Base-by-base conservation (phyloP, 2,329 filamentous ascomycete species). In the Aspergillus cejpii region DNA sequence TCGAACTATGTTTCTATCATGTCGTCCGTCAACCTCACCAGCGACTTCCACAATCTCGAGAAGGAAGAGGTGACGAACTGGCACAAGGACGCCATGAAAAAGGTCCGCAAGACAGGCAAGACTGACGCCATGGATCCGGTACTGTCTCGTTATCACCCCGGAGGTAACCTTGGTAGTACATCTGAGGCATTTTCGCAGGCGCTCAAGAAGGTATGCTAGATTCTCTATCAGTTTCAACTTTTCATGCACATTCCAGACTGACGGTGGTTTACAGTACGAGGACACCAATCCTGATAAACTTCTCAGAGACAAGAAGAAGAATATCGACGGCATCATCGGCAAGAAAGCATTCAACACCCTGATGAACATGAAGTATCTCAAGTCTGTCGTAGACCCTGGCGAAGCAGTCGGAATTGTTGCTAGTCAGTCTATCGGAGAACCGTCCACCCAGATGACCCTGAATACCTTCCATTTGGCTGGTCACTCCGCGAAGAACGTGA, bases 401-500 rank as follows among this genome's bases (percentile, higher is more conserved):
- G 94, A 98, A 71, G 91, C 92, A 20, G 90, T 98, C 20, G 92
- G 92, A 54, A 94, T 98, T 51, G 87, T 98, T 47, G 94, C 94
- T 40, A 90, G 90, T 7, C 92, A 98, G 69, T 97, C 91, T 24
- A 83, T 98, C 33, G 92, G 92, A 63, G 94, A 98, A 64, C 92
- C 94, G 6, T 96, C 90, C 2, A 98, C 92, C 8, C 92, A 98
- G 67, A 98, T 98, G 94, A 98, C 94, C 6, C 74, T 98, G 44
- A 98, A 98, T 71, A 98, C 94, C 21, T 98, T 98, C 80, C 92
- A 98, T 78, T 87, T 98, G 79, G 92, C 92, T 67, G 92, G 92
- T 62, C 91, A 97, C 74, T 90, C 92, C 15, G 85, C 92, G 23
- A 97, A 96, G 76, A 98, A 98, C 78, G 94, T 98, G 63, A 98